A percentile compares a stretch with the other conserved stretches of the same genome.
These are phyloP conservation scores for Yamadazyma olivae DNA, from an alignment of 805 yeast species.

Conservation along the genomic window DNA sequence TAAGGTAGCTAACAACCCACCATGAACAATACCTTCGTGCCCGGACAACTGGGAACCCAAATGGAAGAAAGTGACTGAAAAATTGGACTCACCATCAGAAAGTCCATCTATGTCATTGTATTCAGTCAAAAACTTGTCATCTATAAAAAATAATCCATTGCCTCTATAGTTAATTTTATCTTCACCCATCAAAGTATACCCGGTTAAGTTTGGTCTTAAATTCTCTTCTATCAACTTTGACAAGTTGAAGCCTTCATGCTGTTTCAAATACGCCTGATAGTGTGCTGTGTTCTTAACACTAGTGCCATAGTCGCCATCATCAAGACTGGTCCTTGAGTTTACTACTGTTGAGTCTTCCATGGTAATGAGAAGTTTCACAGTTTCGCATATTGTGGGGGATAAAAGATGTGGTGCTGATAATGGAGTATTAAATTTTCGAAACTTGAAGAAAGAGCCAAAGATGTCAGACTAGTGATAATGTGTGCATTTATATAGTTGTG, in stretches of 20 bases:
- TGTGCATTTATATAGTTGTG: too few species aligned
- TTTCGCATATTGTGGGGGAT: neutral
- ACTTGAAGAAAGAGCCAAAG: too few species aligned
- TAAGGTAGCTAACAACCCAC: conserved; percentile 41
- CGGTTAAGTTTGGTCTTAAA: conserved; percentile 35
- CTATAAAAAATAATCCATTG: conserved; percentile 30
- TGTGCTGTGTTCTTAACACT: too few species aligned
- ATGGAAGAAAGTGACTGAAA: conserved; percentile 36
- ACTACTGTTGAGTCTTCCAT: conserved; percentile 1
- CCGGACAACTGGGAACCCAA: conserved; percentile 38
- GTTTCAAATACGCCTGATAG: neutral
- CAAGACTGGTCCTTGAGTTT: conserved; percentile 3
- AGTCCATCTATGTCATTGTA: conserved; percentile 21
- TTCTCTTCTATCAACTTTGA: conserved; percentile 20
- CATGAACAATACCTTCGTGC: conserved; percentile 41
- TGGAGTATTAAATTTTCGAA: too few species aligned
- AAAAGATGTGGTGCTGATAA: neutral
- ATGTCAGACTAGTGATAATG: too few species aligned
- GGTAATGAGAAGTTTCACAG: neutral
- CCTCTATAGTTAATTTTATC: conserved; percentile 34
- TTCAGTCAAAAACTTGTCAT: conserved; percentile 24
- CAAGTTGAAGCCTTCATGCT: conserved; percentile 10
- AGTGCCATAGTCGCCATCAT: neutral
- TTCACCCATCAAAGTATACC: conserved; percentile 30
- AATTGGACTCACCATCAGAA: conserved; percentile 20